phyloP scores from a whole-genome alignment of 345 rosid species.

The Theobroma cacao region DNA sequence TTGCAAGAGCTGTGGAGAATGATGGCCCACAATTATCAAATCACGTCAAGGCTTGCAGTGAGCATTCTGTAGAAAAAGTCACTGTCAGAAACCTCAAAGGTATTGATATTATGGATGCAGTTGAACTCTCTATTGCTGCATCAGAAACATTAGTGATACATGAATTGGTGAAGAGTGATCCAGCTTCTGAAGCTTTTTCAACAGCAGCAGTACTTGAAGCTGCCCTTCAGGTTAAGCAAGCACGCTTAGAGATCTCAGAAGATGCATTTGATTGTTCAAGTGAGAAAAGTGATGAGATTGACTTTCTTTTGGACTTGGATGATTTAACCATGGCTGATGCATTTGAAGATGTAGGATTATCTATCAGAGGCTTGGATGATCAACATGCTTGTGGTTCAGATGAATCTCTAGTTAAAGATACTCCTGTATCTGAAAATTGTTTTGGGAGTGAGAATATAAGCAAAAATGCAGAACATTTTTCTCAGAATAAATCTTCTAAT shows the following conservation, averaged over 20 bases:
- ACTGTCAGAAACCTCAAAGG: constrained; percentile 21
- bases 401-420: constrained; percentile 47
- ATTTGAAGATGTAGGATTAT: constrained; percentile 52
- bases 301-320: constrained; percentile 40
- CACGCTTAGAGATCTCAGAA: constrained; percentile 41
- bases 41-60: not conserved
- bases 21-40: constrained; percentile 1
- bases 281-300: constrained; percentile 33
- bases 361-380: constrained; percentile 19
- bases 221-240: constrained; percentile 56
- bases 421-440: constrained; percentile 33
- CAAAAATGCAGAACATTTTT: constrained; percentile 5
- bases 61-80: constrained; percentile 18
- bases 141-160: constrained; percentile 65
- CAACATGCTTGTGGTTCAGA: constrained; percentile 22
- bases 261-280: constrained; percentile 18
- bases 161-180: constrained; percentile 40
- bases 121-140: constrained; percentile 66
- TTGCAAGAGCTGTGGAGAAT: constrained; percentile 12
- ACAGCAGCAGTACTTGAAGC: constrained; percentile 49
- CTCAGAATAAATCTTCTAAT: constrained; percentile 8
- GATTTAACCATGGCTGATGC: constrained; percentile 47
- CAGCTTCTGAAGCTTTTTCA: constrained; percentile 31
- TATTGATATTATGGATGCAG: constrained; percentile 38
- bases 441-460: constrained; percentile 14